Percentiles rank a stretch among this genome's conserved stretches.
Conservation (phyloP, 192 early-diverging fungal species). For the Spinellus fusiger region DNA sequence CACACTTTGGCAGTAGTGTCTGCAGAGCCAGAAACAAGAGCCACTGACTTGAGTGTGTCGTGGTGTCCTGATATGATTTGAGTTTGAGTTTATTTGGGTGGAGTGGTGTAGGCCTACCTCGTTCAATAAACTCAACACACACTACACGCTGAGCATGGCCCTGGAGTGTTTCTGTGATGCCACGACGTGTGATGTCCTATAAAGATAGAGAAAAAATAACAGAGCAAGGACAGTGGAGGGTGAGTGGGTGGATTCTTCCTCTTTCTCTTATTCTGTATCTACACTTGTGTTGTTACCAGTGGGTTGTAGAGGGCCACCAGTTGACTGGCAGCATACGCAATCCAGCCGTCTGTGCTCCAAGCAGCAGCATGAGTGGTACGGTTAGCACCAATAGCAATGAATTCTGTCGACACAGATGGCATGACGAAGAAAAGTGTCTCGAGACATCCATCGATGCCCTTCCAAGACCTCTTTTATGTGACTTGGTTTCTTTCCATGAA, state of each 20-base stretch:
- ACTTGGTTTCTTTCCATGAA: neutral
- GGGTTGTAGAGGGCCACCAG: constrained; percentile 70
- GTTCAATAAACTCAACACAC: constrained; percentile 63
- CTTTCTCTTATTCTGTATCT: neutral
- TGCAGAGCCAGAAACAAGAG: constrained; percentile 72
- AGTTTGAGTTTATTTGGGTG: neutral
- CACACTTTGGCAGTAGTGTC: constrained; percentile 76
- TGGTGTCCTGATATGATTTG: constrained; percentile 21
- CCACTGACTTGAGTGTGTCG: constrained; percentile 43
- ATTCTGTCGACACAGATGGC: constrained; percentile 38
- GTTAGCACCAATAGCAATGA: constrained; percentile 62
- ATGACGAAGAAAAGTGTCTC: constrained; percentile 5
- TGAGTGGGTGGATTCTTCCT: neutral
- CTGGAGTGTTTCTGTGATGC: constrained; percentile 52
- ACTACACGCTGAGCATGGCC: constrained; percentile 79
- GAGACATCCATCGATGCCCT: neutral
- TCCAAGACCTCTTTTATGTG: neutral
- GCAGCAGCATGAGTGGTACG: constrained; percentile 55
- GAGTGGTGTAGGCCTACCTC: constrained; percentile 30
- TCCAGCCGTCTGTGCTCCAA: constrained; percentile 49
- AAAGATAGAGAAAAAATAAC: neutral
- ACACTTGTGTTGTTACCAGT: constrained; percentile 36
- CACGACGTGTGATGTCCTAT: constrained; percentile 41
- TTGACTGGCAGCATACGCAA: constrained; percentile 70
- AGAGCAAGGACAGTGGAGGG: neutral